Evolutionary conservation across 139 green algal genomes (phyloP).

Genomic region (Micractinium conductrix): DNA sequence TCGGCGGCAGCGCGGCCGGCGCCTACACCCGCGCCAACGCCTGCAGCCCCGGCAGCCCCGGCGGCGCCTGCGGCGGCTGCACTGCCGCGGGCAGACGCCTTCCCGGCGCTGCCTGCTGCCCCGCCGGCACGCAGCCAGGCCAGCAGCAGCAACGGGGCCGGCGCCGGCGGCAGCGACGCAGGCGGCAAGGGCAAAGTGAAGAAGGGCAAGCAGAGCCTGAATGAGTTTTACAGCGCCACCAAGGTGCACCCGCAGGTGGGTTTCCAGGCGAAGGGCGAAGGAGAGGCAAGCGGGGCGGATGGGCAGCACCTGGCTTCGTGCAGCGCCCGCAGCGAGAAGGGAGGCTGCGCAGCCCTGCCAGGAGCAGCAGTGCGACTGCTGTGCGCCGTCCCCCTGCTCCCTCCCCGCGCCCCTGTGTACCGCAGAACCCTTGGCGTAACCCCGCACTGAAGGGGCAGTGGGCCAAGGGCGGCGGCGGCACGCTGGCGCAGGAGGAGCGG

Average conservation of each 20-base stretch:
- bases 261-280: no score
- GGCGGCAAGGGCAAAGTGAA: no score
- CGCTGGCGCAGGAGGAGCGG: background rate
- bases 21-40: background rate
- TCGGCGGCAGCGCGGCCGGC: background rate
- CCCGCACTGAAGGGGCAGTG: background rate
- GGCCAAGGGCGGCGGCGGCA: background rate
- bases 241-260: background rate
- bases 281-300: no score
- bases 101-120: conserved; percentile 20
- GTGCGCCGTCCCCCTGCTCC: no score
- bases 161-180: no score
- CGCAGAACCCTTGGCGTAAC: background rate
- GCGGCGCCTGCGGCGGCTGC: background rate
- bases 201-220: background rate
- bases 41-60: background rate
- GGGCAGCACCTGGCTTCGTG: background rate
- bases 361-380: no score
- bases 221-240: background rate
- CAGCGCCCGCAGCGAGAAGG: background rate
- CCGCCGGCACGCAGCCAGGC: no score
- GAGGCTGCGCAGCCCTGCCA: no score
- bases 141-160: no score
- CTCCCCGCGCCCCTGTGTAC: background rate
- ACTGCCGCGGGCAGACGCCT: background rate